phyloP scores from a whole-genome alignment of 2,329 filamentous ascomycete species.

The Ascochyta clinopodiicola region DNA sequence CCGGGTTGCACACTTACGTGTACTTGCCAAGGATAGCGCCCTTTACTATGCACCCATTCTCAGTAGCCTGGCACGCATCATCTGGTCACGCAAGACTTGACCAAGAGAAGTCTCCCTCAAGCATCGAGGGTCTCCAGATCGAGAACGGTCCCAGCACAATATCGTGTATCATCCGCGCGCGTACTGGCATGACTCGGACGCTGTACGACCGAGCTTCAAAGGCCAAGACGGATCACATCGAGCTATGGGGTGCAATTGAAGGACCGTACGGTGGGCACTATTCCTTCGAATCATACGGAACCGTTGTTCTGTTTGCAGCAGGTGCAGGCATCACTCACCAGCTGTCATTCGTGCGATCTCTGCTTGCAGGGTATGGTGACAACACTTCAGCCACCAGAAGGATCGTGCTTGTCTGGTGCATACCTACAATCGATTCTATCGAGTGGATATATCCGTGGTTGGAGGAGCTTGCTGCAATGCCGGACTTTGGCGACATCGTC shows the following conservation, averaged over 20 bases:
- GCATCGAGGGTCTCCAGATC: conserved; percentile 49
- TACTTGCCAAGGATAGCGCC: conserved; percentile 73
- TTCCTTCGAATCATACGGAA: conserved; percentile 86
- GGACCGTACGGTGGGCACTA: conserved; percentile 80
- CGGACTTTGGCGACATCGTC: conserved; percentile 78
- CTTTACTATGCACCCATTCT: conserved; percentile 78
- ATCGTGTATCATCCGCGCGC: conserved; percentile 79
- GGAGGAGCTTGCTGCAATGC: conserved; percentile 78
- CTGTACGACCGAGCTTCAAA: conserved; percentile 71
- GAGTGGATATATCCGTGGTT: conserved; percentile 92
- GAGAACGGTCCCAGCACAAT: conserved; percentile 52
- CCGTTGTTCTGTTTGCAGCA: conserved; percentile 83
- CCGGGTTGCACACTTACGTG: conserved; percentile 77
- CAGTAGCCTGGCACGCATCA: conserved; percentile 74
- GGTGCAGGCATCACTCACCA: conserved; percentile 94
- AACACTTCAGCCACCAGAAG: conserved; percentile 76
- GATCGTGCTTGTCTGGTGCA: conserved; percentile 84
- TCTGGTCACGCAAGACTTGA: conserved; percentile 30
- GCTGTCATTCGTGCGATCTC: conserved; percentile 78
- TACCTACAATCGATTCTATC: conserved; percentile 80
- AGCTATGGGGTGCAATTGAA: conserved; percentile 76
- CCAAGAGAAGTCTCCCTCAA: conserved; percentile 35
- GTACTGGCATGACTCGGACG: conserved; percentile 81
- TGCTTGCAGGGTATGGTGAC: conserved; percentile 61
- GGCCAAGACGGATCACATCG: conserved; percentile 57